These are phyloP conservation scores for Aurantiochytrium sp. DNA, from an alignment of 108 stramenopile species.

Conservation along the genomic window DNA sequence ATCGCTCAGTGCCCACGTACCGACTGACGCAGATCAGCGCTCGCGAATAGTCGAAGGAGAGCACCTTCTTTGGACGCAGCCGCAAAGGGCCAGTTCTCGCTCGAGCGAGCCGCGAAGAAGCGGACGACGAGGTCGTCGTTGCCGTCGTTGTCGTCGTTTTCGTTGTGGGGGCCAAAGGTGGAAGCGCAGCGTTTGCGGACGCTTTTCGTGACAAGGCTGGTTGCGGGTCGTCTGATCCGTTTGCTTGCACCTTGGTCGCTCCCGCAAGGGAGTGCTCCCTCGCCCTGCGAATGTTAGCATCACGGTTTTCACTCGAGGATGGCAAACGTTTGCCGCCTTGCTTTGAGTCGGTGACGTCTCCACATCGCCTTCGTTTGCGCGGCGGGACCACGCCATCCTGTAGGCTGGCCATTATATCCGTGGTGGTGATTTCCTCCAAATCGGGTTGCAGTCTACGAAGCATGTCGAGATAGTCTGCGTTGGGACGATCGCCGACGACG, in stretches of 20 bases:
- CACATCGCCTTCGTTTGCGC: background rate
- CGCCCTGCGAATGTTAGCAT: background rate
- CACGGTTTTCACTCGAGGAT: background rate
- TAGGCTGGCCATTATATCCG: background rate
- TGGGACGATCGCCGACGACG: background rate
- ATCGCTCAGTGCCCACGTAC: background rate
- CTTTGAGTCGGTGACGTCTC: background rate
- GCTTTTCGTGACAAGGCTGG: too few species aligned
- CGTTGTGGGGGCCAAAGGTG: background rate
- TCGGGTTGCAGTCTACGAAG: background rate
- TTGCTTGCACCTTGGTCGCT: too few species aligned
- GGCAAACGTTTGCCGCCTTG: background rate
- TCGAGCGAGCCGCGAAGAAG: background rate
- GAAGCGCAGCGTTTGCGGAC: background rate
- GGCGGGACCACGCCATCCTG: background rate
- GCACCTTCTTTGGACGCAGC: background rate
- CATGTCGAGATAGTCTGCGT: background rate
- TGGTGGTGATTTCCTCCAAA: background rate
- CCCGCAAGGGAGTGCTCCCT: too few species aligned
- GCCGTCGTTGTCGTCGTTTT: too few species aligned
- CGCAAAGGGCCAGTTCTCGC: background rate
- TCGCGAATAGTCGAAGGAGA: background rate
- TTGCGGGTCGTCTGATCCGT: too few species aligned
- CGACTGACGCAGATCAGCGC: constrained; percentile 6
- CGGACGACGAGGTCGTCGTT: background rate